Evolutionary conservation across 2,329 filamentous ascomycete species (phyloP), one percentile per base, ranked within the genome.

Genomic region (Diaporthe sp.): DNA sequence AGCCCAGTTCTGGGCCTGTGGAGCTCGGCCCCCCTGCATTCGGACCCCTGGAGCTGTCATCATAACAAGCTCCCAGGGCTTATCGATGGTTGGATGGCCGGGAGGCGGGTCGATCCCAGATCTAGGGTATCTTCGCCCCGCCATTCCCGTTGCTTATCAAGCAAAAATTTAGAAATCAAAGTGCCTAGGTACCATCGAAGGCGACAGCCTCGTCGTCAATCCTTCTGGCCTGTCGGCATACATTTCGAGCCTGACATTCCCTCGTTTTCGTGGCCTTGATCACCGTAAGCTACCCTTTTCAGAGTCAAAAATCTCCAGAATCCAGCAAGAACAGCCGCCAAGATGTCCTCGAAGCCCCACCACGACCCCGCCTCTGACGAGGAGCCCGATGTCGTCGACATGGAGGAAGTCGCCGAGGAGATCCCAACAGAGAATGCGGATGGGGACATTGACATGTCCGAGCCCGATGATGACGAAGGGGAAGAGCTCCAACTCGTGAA

Each of bases 401-500:
- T 91, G 71, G 92, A 94, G 50, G 96, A 98, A 77, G 93, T 91
- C 3, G 93, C 91, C 37, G 95, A 97, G 84, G 92, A 97, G 82
- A 89, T 95, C 71, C 81, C 75, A 92, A 90, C 68, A 58, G 90
- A 89, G 59, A 87, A 87, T 58, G 88, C 84, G n/a, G 88, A 90
- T 70, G 85, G 79, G 13, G 79, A 79, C 35, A 79, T 81, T 75
- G 79, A 79, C 75, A 79, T 74, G 84, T 74, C 76, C 65, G 79
- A 77, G 63, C 75, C 78, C 44, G 77, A 78, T 35, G 77, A 76
- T 37, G 88, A 89, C 61, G 85, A 87, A 47, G 85, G 87, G 37
- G 89, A 92, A 78, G 94, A 97, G 82, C 91, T 98, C 55, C 85
- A 91, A 55, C 88, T 98, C 9, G 91, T 97, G 76, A 99, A 98